A percentile compares a stretch with the other conserved stretches of the same genome.
These are phyloP conservation scores for Saccharum spontaneum DNA, from an alignment of 176 grass and related monocot species.

Conservation along the genomic window DNA sequence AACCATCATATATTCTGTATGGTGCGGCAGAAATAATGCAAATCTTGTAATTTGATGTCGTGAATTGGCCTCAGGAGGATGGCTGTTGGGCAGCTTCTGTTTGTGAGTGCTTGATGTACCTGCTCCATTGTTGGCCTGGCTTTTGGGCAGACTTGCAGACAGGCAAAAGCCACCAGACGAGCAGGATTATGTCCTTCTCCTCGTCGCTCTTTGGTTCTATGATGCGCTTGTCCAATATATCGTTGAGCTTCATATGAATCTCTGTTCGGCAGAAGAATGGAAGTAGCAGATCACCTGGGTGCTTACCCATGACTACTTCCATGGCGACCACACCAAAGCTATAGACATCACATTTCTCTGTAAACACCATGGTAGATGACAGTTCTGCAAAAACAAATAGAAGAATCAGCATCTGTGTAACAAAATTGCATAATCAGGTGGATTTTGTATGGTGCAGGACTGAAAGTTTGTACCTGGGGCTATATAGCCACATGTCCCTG, in stretches of 20 bases:
- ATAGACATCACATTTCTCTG: slow-evolving; percentile 29
- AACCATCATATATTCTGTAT: slow-evolving; percentile 15
- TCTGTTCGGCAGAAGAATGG: slow-evolving; percentile 38
- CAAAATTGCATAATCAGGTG: not conserved
- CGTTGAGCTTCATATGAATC: not conserved
- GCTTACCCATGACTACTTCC: slow-evolving; percentile 34
- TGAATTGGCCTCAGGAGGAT: not conserved
- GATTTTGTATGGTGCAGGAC: not conserved
- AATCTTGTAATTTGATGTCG: slow-evolving; percentile 7
- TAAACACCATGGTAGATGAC: not conserved
- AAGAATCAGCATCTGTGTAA: not conserved
- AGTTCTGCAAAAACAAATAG: not conserved
- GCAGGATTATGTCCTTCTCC: slow-evolving; percentile 8
- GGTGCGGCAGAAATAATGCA: slow-evolving; percentile 6
- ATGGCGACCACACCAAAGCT: slow-evolving; percentile 22
- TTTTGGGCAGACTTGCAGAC: slow-evolving; percentile 29
- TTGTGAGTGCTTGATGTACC: not conserved
- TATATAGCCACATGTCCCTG: no score
- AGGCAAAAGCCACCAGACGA: slow-evolving; percentile 20
- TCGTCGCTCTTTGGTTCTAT: not conserved
- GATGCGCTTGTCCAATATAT: not conserved
- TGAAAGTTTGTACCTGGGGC: not conserved
- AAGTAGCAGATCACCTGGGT: slow-evolving; percentile 19
- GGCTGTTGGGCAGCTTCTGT: not conserved
- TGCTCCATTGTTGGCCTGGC: slow-evolving; percentile 36